Conservation (phyloP, 73 alveolate species). For the Paramecium octaurelia region DNA sequence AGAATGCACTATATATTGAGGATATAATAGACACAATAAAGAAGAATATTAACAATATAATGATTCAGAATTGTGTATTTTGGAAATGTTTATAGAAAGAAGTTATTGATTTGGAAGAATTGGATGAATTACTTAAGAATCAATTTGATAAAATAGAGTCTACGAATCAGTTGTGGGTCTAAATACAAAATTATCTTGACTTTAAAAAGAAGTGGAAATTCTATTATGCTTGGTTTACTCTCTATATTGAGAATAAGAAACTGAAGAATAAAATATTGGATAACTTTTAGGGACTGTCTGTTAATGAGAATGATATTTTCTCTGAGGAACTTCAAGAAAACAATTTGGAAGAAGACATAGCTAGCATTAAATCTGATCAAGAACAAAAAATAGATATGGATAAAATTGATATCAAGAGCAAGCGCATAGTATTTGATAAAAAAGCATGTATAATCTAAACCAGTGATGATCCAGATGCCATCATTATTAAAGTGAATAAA, state of each 20-base stretch:
- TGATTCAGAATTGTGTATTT: constrained; percentile 11
- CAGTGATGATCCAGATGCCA: constrained; percentile 47
- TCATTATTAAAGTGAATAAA: constrained; percentile 50
- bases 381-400: constrained; percentile 37
- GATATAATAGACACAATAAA: constrained; percentile 37
- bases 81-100: constrained; percentile 42
- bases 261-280: constrained; percentile 35
- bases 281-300: constrained; percentile 26
- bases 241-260: constrained; percentile 41
- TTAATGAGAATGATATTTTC: constrained; percentile 54
- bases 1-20: constrained; percentile 34
- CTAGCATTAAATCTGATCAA: constrained; percentile 35
- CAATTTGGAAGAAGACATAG: constrained; percentile 53
- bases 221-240: constrained; percentile 49
- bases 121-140: background rate
- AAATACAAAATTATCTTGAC: constrained; percentile 30
- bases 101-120: constrained; percentile 33
- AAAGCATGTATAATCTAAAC: constrained; percentile 46
- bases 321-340: constrained; percentile 50
- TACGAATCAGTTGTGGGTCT: constrained; percentile 18
- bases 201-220: constrained; percentile 56
- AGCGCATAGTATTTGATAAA: constrained; percentile 44
- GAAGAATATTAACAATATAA: background rate
- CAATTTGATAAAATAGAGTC: background rate
- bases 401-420: constrained; percentile 54